phyloP scores from a whole-genome alignment of 139 green algal genomes.

The Chlorella ohadii region DNA sequence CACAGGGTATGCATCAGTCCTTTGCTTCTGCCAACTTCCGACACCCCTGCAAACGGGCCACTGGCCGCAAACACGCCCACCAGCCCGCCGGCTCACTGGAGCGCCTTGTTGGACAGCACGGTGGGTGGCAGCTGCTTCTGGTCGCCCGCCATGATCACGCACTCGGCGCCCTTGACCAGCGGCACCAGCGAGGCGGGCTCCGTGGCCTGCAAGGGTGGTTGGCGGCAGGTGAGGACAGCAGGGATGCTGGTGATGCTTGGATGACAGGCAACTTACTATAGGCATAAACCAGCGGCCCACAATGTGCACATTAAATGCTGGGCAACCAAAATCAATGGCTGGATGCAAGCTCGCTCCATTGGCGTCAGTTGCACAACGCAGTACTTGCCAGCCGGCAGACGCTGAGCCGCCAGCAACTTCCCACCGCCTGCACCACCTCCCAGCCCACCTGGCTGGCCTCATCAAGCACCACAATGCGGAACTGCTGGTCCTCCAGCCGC shows the following conservation, averaged over 20 bases:
- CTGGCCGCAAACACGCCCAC: too few species aligned
- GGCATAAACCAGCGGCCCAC: too few species aligned
- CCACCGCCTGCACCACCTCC: neutral
- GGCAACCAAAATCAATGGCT: too few species aligned
- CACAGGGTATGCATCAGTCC: too few species aligned
- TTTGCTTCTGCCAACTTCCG: too few species aligned
- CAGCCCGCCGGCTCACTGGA: slow-evolving; percentile 7
- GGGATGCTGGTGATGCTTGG: neutral
- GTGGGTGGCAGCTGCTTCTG: slow-evolving; percentile 41
- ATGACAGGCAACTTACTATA: neutral
- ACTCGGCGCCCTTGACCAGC: slow-evolving; percentile 78
- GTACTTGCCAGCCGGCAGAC: too few species aligned
- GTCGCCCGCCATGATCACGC: slow-evolving; percentile 92
- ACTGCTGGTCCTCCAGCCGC: slow-evolving; percentile 48
- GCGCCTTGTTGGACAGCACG: slow-evolving; percentile 8
- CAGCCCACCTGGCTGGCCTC: slow-evolving; percentile 84
- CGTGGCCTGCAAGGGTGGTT: neutral
- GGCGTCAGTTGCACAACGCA: too few species aligned
- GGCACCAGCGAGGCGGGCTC: slow-evolving; percentile 73
- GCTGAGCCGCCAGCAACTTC: too few species aligned
- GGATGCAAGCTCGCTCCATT: too few species aligned
- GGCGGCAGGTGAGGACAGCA: neutral
- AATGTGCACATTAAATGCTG: too few species aligned
- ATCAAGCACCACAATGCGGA: slow-evolving; percentile 90
- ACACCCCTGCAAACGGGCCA: too few species aligned